Conservation (phyloP, 768 basidiomycete species). For the Grammothele lineata region DNA sequence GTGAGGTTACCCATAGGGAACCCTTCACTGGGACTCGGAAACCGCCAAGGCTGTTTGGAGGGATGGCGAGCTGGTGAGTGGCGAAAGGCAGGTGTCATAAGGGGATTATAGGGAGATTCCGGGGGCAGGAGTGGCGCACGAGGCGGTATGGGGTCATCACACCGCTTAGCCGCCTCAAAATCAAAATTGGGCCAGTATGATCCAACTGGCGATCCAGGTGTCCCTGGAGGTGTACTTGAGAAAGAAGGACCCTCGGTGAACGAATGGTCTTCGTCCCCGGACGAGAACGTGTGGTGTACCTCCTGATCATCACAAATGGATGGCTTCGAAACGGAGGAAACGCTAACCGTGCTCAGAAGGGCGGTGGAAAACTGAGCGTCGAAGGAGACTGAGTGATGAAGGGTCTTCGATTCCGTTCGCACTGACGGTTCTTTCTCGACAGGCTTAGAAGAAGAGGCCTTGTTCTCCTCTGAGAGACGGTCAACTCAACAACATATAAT, state of each 20-base stretch:
- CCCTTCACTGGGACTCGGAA: constrained; percentile 50
- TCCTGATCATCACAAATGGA: too few relatives aligned
- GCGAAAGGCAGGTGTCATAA: constrained; percentile 69
- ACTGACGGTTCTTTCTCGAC: not conserved
- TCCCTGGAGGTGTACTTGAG: constrained; percentile 22
- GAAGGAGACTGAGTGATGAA: constrained; percentile 5
- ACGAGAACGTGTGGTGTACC: too few relatives aligned
- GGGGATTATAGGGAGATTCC: constrained; percentile 73
- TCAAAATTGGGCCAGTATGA: too few relatives aligned
- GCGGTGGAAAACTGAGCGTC: constrained; percentile 2
- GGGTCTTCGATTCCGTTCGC: not conserved
- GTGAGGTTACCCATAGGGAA: constrained; percentile 51
- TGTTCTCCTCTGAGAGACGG: constrained; percentile 1
- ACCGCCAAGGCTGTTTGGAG: constrained; percentile 80
- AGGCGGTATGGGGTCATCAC: too few relatives aligned
- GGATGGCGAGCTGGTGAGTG: constrained; percentile 73
- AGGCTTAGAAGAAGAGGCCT: not conserved
- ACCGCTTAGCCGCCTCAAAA: too few relatives aligned
- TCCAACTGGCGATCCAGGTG: too few relatives aligned
- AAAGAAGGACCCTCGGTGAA: not conserved
- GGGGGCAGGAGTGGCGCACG: too few relatives aligned
- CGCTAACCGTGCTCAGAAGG: too few relatives aligned
- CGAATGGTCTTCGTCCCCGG: not conserved
- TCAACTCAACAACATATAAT: too few relatives aligned
- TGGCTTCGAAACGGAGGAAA: too few relatives aligned